Base-by-base conservation (phyloP, 257 asterid genomes). In the Rauvolfia tetraphylla region DNA sequence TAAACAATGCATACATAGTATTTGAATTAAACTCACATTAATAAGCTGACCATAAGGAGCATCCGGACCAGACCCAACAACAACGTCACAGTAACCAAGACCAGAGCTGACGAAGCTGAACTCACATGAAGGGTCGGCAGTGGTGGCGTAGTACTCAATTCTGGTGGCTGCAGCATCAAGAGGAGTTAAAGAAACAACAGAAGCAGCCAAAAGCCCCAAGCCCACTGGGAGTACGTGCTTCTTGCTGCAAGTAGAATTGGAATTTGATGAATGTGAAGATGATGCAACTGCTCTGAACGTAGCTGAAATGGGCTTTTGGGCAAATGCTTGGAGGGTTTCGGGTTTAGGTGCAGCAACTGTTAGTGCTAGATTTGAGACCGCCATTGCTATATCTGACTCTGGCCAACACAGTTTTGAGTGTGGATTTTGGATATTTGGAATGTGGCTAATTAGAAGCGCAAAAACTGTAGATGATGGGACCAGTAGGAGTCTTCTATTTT, bases 61-160 rank as follows among this genome's bases (percentile, higher is more conserved):
- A 78, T 83, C 93, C 68, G 57, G 87, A 36, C 97, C 97, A 48
- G 89, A 87, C 11, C 98, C 98, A 74, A 91, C 86, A 49, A 78
- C 80, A 53, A 93, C 68, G 48, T 93, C 98, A 79, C 98, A 93
- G 84, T 90, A 93, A 27, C 98, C 98, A 34, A 93, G 98, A 5
- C 97, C 96, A 15, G 97, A 93, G 7, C 79, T 83, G 8, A 85
- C 97, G 22, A 85, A 91, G 53, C 68, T 91, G 83, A 93, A 84
- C 88, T 91, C 95, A 61, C 98, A 93, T 22, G 89, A 77, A 1
- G 98, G 98, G 78, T 93, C 97, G 17, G 97, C 68, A 0, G 87
- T 84, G 46, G 98, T 93, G 80, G 98, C 98, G 77, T 82, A 93
- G 87, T 93, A 93, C 84, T 93, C 88, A 46, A 93, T 88, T 74